Evolutionary conservation across 208 protist species (phyloP).

Genomic region (Vickermania spadyakhi): DNA sequence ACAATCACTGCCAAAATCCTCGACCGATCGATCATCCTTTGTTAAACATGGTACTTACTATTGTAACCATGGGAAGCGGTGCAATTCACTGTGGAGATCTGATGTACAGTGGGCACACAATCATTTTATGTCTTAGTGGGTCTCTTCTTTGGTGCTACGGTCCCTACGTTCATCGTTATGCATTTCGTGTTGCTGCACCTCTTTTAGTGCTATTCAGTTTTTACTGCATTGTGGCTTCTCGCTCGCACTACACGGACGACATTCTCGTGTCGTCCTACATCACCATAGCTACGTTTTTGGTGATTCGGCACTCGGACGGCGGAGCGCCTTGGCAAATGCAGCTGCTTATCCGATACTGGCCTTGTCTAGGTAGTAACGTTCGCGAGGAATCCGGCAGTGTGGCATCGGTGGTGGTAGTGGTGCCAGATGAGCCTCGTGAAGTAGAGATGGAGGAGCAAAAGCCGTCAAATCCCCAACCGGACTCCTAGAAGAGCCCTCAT

Average conservation of each 20-base stretch:
- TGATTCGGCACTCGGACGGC: constrained; percentile 32
- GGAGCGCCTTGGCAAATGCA: constrained; percentile 75
- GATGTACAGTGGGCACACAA: constrained; percentile 87
- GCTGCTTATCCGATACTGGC: constrained; percentile 66
- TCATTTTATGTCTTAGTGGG: constrained; percentile 56
- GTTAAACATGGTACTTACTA: constrained; percentile 65
- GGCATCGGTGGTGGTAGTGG: not conserved
- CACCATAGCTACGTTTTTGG: constrained; percentile 52
- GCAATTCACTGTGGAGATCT: constrained; percentile 86
- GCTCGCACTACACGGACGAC: constrained; percentile 87
- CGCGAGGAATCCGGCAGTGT: constrained; percentile 6
- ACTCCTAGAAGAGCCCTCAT: too few relatives aligned
- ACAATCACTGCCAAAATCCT: constrained; percentile 74
- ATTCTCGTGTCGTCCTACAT: constrained; percentile 56
- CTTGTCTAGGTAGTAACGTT: constrained; percentile 33
- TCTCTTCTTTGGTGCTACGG: constrained; percentile 60
- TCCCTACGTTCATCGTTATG: constrained; percentile 34
- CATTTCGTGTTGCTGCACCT: constrained; percentile 21
- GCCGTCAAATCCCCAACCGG: too few relatives aligned
- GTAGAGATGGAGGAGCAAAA: too few relatives aligned
- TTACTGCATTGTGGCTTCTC: constrained; percentile 69
- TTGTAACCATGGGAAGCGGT: constrained; percentile 66
- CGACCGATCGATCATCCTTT: constrained; percentile 42
- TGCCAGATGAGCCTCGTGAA: not conserved
- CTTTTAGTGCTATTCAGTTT: constrained; percentile 38